Base-by-base conservation (phyloP, 257 asterid species). In the Osmanthus fragrans region DNA sequence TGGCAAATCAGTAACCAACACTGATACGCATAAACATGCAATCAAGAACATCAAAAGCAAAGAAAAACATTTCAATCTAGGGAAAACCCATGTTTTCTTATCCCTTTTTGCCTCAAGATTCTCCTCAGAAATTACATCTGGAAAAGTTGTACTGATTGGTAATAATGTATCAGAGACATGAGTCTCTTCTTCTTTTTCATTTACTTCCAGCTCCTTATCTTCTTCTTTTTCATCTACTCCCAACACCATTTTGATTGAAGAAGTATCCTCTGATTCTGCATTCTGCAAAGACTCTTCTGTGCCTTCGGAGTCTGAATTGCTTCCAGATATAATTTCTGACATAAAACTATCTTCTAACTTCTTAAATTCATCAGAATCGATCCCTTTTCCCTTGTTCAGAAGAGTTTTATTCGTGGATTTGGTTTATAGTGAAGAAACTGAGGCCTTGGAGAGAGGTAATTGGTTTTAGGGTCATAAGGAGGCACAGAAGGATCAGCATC, bases 391-490 rank as follows among this genome's bases (percentile, higher is more conserved):
- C 56, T 84, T 84, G 79, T 80, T 86, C 73, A 84, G 70, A 77
- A 89, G 86, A 67, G 84, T 58, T 0, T 96, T 42, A 84, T 73
- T 86, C 93, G 88, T 42, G 92, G 88, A 70, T 89, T 90, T 23
- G 99, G 98, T 73, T 80, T 91, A 87, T 90, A 93, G 67, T 84
- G 90, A 76, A 90, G 91, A 83, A 90, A 93, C 76, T 86, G 90
- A 80, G 98, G 97, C 86, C 97, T 92, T 12, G 96, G 97, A 42
- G 98, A 92, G 73, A 90, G 82, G 87, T 87, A 90, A 77, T 93
- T 93, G 42, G 89, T 91, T 81, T 83, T 90, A 15, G 98, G 99
- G 86, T 92, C 92, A 80, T 95, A 92, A 27, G 98, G 94, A 66
- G 89, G 91, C 65, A 85, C 47, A 11, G 83, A 90, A 40, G 99